Base-by-base conservation (phyloP, 148 eudicot genomes). In the Heliamphora exappendiculata region DNA sequence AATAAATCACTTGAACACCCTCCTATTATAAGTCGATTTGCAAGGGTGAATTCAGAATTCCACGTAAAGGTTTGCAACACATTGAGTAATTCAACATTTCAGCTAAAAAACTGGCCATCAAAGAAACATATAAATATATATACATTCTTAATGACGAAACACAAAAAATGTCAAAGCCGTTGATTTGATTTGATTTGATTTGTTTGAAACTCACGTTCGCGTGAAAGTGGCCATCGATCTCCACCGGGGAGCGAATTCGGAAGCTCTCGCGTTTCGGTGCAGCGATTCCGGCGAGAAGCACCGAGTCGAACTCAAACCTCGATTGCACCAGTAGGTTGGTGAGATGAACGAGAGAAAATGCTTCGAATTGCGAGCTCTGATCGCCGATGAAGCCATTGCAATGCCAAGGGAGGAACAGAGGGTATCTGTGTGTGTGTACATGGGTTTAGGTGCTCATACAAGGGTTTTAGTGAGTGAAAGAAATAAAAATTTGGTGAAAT, bases 181-280 rank as follows among this genome's bases (percentile, higher is more conserved):
- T n/a, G n/a, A n/a, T n/a, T n/a, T n/a, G n/a, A n/a, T n/a, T n/a
- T n/a, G n/a, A n/a, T n/a, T 36, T 8, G 59, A 34, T 53, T 57
- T 12, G 31, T 57, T 22, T 22, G 36, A 73, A 75, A 57, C 91
- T 49, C 71, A 91, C 97, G 90, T 90, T 66, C 91, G 88, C 3
- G 88, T 84, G 79, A 90, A 92, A 26, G 95, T 90, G 73, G 95
- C 97, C 95, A 90, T 89, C 54, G 89, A 90, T 86, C 97, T 86
- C 81, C 78, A 78, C 84, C 85, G 79, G 0, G 82, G 84, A 47
- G 76, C 70, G 72, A 60, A 53, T 36, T 22, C 5, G 20, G 63
- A 60, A 60, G 76, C 47, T 16, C 51, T 58, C 3, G 71, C 89
- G 85, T 85, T 69, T 51, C 80, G 70, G 65, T 55, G 31, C 17